Evolutionary conservation across 2,329 filamentous ascomycete species (phyloP).

Genomic region (Canariomyces notabilis): DNA sequence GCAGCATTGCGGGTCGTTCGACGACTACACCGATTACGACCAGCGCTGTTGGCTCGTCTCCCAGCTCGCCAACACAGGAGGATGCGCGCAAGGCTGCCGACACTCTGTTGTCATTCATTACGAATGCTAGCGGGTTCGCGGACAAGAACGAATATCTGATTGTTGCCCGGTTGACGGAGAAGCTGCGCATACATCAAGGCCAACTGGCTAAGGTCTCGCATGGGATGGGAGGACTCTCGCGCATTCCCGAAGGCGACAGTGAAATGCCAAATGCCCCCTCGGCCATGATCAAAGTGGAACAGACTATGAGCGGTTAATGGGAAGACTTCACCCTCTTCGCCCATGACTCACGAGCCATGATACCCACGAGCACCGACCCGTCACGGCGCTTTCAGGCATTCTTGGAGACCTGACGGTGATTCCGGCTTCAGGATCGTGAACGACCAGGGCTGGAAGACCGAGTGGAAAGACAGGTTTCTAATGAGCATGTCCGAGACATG

Average conservation of each 20-base stretch:
- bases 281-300: constrained; percentile 33
- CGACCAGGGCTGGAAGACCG: neutral
- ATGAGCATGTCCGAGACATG: no score
- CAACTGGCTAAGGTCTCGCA: constrained; percentile 28
- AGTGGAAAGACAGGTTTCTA: neutral
- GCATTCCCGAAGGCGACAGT: constrained; percentile 53
- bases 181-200: constrained; percentile 64
- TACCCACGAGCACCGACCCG: neutral
- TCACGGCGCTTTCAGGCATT: neutral
- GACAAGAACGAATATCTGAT: constrained; percentile 73
- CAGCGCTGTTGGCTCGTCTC: constrained; percentile 49
- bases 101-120: constrained; percentile 75
- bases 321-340: neutral
- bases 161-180: constrained; percentile 79
- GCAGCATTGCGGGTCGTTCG: constrained; percentile 36
- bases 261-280: constrained; percentile 41
- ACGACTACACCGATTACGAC: constrained; percentile 20
- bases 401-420: neutral
- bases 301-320: constrained; percentile 30
- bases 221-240: constrained; percentile 46
- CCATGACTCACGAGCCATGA: neutral
- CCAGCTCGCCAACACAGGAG: constrained; percentile 71
- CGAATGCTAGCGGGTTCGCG: constrained; percentile 65
- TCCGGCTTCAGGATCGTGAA: neutral
- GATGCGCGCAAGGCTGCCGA: constrained; percentile 79